Percentiles rank a stretch among this genome's conserved stretches.
Evolutionary conservation across 345 rosid genomes (phyloP).

Genomic region (Alliaria petiolata): DNA sequence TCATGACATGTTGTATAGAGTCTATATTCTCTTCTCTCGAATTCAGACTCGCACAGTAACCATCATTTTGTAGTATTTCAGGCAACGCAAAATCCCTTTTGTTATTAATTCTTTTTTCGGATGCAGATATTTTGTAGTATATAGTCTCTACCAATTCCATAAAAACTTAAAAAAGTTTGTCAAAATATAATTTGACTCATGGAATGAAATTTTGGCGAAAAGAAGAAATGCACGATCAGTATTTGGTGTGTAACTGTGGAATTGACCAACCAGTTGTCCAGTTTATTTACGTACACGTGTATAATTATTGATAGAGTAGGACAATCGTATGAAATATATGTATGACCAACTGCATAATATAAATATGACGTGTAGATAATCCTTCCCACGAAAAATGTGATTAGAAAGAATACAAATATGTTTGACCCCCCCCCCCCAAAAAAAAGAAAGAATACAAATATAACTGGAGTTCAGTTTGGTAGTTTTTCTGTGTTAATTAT

Average conservation of each 20-base stretch:
- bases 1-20: slow-evolving; percentile 23
- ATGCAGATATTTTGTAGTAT: background rate
- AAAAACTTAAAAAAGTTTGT: background rate
- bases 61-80: slow-evolving; percentile 5
- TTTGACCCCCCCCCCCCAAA: too few species aligned
- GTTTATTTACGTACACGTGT: background rate
- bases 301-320: slow-evolving; percentile 7
- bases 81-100: background rate
- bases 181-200: background rate
- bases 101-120: background rate
- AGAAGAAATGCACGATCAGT: background rate
- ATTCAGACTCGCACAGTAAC: slow-evolving; percentile 16
- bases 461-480: background rate
- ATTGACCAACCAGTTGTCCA: background rate
- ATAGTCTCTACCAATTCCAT: background rate
- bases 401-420: background rate
- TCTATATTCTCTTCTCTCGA: slow-evolving; percentile 2
- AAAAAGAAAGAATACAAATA: background rate
- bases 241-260: background rate
- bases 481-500: background rate
- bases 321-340: slow-evolving; percentile 11
- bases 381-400: background rate
- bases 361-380: slow-evolving; percentile 6
- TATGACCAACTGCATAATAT: slow-evolving; percentile 23
- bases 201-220: background rate